phyloP scores from a whole-genome alignment of 1,139 yeast genomes.

The Scheffersomyces illinoinensis region DNA sequence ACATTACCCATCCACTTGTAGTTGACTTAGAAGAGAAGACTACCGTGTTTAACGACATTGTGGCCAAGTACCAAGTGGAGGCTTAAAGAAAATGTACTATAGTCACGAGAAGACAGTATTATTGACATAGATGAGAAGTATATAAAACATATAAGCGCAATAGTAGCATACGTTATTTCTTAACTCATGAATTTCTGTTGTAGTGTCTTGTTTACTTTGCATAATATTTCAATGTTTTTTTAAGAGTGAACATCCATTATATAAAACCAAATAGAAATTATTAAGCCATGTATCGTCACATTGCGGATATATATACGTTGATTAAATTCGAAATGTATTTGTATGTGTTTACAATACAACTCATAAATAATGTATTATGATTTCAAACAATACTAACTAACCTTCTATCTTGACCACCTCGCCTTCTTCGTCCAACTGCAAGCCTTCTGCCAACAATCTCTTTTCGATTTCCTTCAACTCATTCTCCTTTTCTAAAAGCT shows the following conservation, averaged over 20 bases:
- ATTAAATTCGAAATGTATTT: no score
- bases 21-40: slow-evolving; percentile 54
- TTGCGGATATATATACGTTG: no score
- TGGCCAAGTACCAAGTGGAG: slow-evolving; percentile 46
- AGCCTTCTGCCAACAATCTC: slow-evolving; percentile 61
- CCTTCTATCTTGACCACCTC: slow-evolving; percentile 36
- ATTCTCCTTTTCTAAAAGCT: slow-evolving; percentile 82
- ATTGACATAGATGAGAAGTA: neutral
- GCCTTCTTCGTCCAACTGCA: slow-evolving; percentile 43
- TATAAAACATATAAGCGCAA: neutral
- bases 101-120: neutral
- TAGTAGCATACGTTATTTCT: neutral
- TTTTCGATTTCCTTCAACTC: slow-evolving; percentile 84
- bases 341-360: neutral
- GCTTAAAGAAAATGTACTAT: slow-evolving; percentile 3
- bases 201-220: no score
- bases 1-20: slow-evolving; percentile 53
- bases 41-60: slow-evolving; percentile 56
- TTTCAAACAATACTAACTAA: neutral
- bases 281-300: no score
- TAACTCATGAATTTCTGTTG: neutral
- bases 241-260: no score
- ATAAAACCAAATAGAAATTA: no score
- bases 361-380: neutral
- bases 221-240: no score